Evolutionary conservation across 1,139 yeast genomes (phyloP).

Genomic region (Suhomyces bribrorum): DNA sequence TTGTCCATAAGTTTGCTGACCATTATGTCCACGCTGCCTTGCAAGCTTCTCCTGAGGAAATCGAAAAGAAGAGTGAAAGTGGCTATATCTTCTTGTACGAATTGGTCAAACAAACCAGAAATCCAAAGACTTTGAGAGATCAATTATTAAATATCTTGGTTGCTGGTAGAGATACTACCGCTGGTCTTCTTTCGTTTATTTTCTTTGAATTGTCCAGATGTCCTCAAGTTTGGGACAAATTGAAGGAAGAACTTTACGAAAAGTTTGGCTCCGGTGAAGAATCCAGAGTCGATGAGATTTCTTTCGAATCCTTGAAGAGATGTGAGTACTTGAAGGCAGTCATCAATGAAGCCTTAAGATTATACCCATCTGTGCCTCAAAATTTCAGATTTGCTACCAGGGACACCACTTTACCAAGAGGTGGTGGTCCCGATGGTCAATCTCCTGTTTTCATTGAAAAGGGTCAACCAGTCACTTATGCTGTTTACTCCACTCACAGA

Average conservation of each 20-base stretch:
- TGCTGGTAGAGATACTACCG: constrained; percentile 53
- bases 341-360: constrained; percentile 52
- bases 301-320: constrained; percentile 53
- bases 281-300: constrained; percentile 30
- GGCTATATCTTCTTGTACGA: constrained; percentile 48
- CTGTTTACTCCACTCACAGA: constrained; percentile 50
- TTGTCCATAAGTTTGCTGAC: constrained; percentile 31
- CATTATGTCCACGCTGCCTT: constrained; percentile 33
- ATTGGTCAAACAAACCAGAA: constrained; percentile 46
- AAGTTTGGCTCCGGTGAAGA: constrained; percentile 40
- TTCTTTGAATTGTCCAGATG: constrained; percentile 44
- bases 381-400: constrained; percentile 49
- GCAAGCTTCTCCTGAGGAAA: constrained; percentile 30
- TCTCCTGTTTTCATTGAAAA: constrained; percentile 48
- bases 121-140: constrained; percentile 44
- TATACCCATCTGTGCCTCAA: constrained; percentile 58
- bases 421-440: constrained; percentile 49
- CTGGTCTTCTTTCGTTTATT: constrained; percentile 46
- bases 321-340: constrained; percentile 50
- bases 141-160: constrained; percentile 47
- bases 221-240: constrained; percentile 36
- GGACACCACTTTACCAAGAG: constrained; percentile 52
- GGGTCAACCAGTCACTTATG: constrained; percentile 47
- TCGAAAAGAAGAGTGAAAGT: constrained; percentile 37
- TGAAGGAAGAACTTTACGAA: constrained; percentile 33